phyloP scores from a whole-genome alignment of 169 alveolate genomes.

The Eimeria sp. region DNA sequence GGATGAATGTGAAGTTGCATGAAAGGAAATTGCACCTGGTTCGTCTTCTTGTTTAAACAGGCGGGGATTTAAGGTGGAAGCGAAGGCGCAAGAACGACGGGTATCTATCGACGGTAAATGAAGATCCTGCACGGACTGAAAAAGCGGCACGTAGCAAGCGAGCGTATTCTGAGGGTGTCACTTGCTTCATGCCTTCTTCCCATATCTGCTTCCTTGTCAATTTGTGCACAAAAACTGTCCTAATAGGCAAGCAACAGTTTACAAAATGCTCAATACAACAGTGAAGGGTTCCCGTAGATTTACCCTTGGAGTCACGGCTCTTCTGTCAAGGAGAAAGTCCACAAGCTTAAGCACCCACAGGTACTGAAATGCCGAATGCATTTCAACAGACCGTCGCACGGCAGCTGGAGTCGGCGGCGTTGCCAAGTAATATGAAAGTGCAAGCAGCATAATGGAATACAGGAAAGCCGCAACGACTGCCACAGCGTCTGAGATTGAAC shows the following conservation, averaged over 20 bases:
- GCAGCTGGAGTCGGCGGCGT: conserved; percentile 38
- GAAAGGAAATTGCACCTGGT: neutral
- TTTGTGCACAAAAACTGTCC: neutral
- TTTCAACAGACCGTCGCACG: conserved; percentile 15
- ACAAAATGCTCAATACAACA: neutral
- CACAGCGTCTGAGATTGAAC: conserved; percentile 24
- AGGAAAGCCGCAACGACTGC: conserved; percentile 19
- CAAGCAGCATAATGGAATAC: conserved; percentile 32
- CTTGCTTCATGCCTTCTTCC: neutral
- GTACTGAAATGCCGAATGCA: conserved; percentile 29
- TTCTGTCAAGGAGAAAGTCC: conserved; percentile 44
- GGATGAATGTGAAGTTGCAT: neutral
- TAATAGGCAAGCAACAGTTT: neutral
- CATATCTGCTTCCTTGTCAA: neutral
- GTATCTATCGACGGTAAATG: neutral
- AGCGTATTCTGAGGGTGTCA: neutral
- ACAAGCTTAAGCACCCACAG: conserved; percentile 15
- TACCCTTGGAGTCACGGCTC: conserved; percentile 41
- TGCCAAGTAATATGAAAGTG: conserved; percentile 41
- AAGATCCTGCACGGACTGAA: conserved; percentile 57
- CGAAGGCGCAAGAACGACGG: neutral
- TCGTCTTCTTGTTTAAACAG: neutral
- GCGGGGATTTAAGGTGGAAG: neutral
- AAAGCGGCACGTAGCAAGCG: neutral
- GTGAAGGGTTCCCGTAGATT: neutral